These are phyloP conservation scores for Platismatia glauca DNA, from an alignment of 495 filamentous ascomycete species.

Conservation along the genomic window DNA sequence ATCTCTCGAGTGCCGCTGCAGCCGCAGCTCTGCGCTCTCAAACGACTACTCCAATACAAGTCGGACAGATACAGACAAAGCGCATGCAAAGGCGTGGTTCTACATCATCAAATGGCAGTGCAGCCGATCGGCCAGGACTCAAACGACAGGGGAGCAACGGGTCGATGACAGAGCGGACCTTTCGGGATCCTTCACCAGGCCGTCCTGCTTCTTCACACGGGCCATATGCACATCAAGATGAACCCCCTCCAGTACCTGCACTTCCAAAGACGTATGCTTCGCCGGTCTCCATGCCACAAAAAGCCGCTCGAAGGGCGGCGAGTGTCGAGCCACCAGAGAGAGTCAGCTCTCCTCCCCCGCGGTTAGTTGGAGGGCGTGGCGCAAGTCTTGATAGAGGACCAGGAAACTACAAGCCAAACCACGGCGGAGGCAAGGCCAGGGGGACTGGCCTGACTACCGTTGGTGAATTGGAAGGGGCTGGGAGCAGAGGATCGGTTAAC, in stretches of 20 bases:
- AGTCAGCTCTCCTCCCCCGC: constrained; percentile 40
- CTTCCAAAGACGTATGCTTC: constrained; percentile 47
- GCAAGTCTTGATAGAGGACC: constrained; percentile 39
- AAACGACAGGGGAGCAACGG: constrained; percentile 58
- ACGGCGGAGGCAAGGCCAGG: constrained; percentile 13
- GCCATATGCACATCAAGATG: constrained; percentile 30
- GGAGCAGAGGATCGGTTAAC: constrained; percentile 64
- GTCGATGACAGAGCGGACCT: constrained; percentile 81
- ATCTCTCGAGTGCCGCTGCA: constrained; percentile 74
- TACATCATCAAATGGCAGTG: constrained; percentile 53
- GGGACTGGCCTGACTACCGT: constrained; percentile 15
- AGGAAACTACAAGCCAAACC: constrained; percentile 14
- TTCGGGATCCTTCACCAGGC: constrained; percentile 60
- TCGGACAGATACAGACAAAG: constrained; percentile 79
- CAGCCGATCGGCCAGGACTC: constrained; percentile 37
- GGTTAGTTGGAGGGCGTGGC: constrained; percentile 31
- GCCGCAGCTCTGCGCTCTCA: constrained; percentile 72
- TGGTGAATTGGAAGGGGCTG: constrained; percentile 29
- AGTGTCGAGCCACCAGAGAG: constrained; percentile 48
- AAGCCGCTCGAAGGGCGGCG: constrained; percentile 37
- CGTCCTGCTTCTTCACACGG: constrained; percentile 34
- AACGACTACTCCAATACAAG: constrained; percentile 62
- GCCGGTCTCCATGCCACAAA: constrained; percentile 22
- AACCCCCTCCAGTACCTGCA: constrained; percentile 65
- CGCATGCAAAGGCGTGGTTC: constrained; percentile 70